Conservation (phyloP, 2,329 filamentous ascomycete genomes). For the Immersiporthe knoxdaviesiana region DNA sequence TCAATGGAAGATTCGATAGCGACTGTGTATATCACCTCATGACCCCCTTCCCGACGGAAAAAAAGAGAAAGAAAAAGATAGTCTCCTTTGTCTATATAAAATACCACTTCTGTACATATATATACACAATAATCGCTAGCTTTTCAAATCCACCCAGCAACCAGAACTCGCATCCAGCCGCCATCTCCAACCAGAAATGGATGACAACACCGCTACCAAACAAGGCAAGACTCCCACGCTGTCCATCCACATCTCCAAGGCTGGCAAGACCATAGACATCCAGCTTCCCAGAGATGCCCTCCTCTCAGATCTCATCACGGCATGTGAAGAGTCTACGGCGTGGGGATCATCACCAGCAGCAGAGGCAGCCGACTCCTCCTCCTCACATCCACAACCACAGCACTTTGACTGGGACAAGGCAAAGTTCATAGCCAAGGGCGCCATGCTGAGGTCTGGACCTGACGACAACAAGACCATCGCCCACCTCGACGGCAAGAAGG, state of each 20-base stretch:
- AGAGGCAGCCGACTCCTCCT: neutral
- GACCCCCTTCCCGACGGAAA: neutral
- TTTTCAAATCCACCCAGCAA: neutral
- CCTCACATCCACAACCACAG: neutral
- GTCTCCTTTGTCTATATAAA: neutral
- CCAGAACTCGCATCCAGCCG: neutral
- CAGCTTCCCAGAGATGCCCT: slow-evolving; percentile 29
- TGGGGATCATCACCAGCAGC: neutral
- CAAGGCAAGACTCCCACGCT: slow-evolving; percentile 15
- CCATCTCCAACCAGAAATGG: neutral
- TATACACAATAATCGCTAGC: neutral
- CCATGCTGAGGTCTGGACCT: slow-evolving; percentile 35
- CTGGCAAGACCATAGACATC: slow-evolving; percentile 31
- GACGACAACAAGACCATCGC: slow-evolving; percentile 34
- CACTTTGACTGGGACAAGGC: slow-evolving; percentile 33
- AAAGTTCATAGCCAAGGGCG: slow-evolving; percentile 34
- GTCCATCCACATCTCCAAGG: slow-evolving; percentile 31
- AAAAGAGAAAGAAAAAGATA: neutral
- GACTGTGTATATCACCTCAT: neutral
- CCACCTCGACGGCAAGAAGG: slow-evolving; percentile 33
- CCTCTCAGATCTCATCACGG: slow-evolving; percentile 34
- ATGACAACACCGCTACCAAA: slow-evolving; percentile 7
- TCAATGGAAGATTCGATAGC: slow-evolving; percentile 25
- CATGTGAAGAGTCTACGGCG: slow-evolving; percentile 32
- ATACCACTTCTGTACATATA: neutral